These are phyloP conservation scores for Pezicula rhizophila DNA, from an alignment of 2,329 filamentous ascomycete genomes.

Conservation along the genomic window DNA sequence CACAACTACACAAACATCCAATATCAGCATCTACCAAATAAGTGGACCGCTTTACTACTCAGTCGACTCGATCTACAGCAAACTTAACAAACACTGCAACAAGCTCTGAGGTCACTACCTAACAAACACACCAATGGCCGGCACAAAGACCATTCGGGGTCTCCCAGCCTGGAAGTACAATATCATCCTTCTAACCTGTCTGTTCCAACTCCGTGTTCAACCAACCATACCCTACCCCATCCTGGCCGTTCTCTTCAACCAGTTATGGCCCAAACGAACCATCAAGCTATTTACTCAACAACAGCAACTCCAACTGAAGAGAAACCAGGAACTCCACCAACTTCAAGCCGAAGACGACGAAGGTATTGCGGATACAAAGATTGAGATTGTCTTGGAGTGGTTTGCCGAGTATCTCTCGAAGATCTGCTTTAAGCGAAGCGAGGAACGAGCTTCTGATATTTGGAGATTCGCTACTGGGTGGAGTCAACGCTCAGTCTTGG, in stretches of 20 bases:
- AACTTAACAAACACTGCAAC: constrained; percentile 12
- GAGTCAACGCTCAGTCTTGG: constrained; percentile 44
- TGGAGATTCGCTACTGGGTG: constrained; percentile 10
- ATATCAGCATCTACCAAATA: no score
- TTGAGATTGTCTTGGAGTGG: constrained; percentile 3
- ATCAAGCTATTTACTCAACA: constrained; percentile 1
- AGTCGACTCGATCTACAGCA: no score
- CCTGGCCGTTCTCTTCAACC: constrained; percentile 8
- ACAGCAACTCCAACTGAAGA: neutral
- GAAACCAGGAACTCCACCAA: no score
- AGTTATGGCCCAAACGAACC: constrained; percentile 1
- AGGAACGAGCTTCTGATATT: neutral
- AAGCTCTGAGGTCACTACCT: neutral
- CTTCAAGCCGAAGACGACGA: neutral
- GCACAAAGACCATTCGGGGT: neutral
- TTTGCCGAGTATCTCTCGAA: constrained; percentile 5
- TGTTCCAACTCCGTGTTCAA: constrained; percentile 12
- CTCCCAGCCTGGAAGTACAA: constrained; percentile 10
- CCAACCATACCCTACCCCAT: constrained; percentile 12
- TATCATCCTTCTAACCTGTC: constrained; percentile 11
- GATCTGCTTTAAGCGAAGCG: constrained; percentile 1
- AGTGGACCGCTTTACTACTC: no score
- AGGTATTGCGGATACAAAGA: neutral
- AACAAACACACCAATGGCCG: neutral
- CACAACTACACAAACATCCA: no score